Percentiles rank a stretch among this genome's conserved stretches.
phyloP scores from a whole-genome alignment of 768 basidiomycete species.

The Lentinula sp. region DNA sequence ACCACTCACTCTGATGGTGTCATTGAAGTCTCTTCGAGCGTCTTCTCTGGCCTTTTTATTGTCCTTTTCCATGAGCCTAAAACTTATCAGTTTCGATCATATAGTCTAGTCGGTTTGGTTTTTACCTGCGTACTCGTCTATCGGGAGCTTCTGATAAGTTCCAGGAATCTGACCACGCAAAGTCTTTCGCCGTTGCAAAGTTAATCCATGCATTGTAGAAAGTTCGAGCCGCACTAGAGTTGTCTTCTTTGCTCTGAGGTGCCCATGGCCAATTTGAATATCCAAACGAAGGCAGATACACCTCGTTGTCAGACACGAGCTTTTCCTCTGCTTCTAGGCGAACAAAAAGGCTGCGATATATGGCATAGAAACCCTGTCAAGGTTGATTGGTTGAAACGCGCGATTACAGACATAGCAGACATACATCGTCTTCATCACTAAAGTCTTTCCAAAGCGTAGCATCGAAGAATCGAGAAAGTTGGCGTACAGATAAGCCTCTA shows the following conservation, averaged over 20 bases:
- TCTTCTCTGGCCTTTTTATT: constrained; percentile 91
- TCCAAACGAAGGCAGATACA: constrained; percentile 80
- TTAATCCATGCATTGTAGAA: constrained; percentile 89
- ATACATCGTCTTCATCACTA: constrained; percentile 56
- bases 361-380: constrained; percentile 77
- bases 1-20: constrained; percentile 68
- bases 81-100: background rate
- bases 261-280: constrained; percentile 70
- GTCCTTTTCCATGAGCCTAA: constrained; percentile 89
- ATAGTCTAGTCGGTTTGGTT: background rate
- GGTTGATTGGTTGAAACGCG: background rate
- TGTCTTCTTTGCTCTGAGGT: constrained; percentile 34
- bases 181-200: constrained; percentile 84
- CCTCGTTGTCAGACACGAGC: constrained; percentile 30
- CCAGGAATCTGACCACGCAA: constrained; percentile 84
- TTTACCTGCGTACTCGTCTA: constrained; percentile 70
- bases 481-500: constrained; percentile 73
- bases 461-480: constrained; percentile 84
- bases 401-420: constrained; percentile 14
- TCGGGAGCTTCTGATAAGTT: constrained; percentile 82
- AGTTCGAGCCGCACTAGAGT: constrained; percentile 47
- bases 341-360: constrained; percentile 83
- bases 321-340: constrained; percentile 79
- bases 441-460: constrained; percentile 58
- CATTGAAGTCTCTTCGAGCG: constrained; percentile 86